Evolutionary conservation across 257 asterid genomes (phyloP).

Genomic region (Nyctanthes arbortristis): DNA sequence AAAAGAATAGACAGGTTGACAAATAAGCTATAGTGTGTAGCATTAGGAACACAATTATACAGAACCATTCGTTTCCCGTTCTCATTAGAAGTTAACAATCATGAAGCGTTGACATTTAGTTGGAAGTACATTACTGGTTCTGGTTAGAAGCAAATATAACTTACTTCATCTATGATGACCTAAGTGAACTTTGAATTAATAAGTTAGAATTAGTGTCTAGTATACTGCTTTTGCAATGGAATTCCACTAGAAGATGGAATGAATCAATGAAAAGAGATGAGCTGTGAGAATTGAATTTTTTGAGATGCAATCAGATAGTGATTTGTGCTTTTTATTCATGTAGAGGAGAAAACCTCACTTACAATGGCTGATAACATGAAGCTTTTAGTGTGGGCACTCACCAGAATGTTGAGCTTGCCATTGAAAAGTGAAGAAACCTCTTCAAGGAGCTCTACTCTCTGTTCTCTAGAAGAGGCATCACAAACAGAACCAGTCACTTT

Average conservation of each 20-base stretch:
- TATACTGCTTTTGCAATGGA: too few species aligned
- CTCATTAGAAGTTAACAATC: neutral
- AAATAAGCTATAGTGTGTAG: neutral
- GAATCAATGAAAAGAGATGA: too few species aligned
- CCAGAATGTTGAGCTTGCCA: slow-evolving; percentile 87
- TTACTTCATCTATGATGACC: too few species aligned
- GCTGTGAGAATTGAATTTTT: too few species aligned
- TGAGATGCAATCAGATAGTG: too few species aligned
- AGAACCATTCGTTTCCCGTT: too few species aligned
- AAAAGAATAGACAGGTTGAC: neutral
- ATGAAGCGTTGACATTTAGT: neutral
- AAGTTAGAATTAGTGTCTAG: too few species aligned
- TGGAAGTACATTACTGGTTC: neutral
- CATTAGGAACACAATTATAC: neutral
- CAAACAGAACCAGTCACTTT: slow-evolving; percentile 74
- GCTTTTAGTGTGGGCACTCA: slow-evolving; percentile 39
- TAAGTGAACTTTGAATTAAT: too few species aligned
- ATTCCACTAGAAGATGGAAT: too few species aligned
- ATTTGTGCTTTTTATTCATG: too few species aligned
- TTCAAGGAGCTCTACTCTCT: slow-evolving; percentile 63
- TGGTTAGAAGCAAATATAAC: neutral
- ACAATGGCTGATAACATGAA: too few species aligned
- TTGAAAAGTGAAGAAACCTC: slow-evolving; percentile 61
- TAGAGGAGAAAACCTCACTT: too few species aligned
- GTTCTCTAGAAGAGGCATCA: slow-evolving; percentile 78